Percentiles rank a stretch among this genome's conserved stretches.
These are phyloP conservation scores for Carex sylvatica DNA, from an alignment of 202 grass and related monocot genomes.

Conservation along the genomic window DNA sequence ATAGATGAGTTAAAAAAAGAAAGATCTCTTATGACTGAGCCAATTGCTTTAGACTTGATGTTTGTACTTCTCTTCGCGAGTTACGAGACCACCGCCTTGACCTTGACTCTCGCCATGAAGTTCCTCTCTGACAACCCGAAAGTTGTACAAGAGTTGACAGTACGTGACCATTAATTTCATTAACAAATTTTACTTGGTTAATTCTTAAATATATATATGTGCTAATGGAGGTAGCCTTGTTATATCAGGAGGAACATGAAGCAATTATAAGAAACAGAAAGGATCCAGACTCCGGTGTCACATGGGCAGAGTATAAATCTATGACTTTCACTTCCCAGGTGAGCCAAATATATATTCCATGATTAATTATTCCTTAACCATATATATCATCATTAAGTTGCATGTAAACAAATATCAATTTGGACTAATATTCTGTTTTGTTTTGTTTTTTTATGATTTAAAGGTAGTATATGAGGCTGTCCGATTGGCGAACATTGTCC, in stretches of 20 bases:
- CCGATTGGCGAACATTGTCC: slow-evolving; percentile 61
- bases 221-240: slow-evolving; percentile 20
- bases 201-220: neutral
- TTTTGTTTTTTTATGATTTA: neutral
- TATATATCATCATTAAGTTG: neutral
- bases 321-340: slow-evolving; percentile 75
- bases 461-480: slow-evolving; percentile 52
- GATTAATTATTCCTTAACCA: neutral
- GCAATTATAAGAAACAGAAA: slow-evolving; percentile 51
- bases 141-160: slow-evolving; percentile 47
- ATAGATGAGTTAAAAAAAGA: slow-evolving; percentile 67
- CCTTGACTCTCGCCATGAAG: slow-evolving; percentile 73
- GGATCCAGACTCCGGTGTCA: slow-evolving; percentile 48
- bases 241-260: slow-evolving; percentile 78
- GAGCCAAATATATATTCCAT: slow-evolving; percentile 28
- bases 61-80: slow-evolving; percentile 92
- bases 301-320: slow-evolving; percentile 79
- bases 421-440: slow-evolving; percentile 28
- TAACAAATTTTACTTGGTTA: slow-evolving; percentile 15
- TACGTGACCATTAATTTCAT: slow-evolving; percentile 14
- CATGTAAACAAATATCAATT: neutral
- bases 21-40: slow-evolving; percentile 55
- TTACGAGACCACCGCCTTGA: slow-evolving; percentile 79
- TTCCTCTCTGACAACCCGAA: slow-evolving; percentile 62
- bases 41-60: slow-evolving; percentile 68